Evolutionary conservation across 1,284 basidiomycete species (phyloP), one percentile per base, ranked within the genome.

Genomic region (Grifola frondosa): DNA sequence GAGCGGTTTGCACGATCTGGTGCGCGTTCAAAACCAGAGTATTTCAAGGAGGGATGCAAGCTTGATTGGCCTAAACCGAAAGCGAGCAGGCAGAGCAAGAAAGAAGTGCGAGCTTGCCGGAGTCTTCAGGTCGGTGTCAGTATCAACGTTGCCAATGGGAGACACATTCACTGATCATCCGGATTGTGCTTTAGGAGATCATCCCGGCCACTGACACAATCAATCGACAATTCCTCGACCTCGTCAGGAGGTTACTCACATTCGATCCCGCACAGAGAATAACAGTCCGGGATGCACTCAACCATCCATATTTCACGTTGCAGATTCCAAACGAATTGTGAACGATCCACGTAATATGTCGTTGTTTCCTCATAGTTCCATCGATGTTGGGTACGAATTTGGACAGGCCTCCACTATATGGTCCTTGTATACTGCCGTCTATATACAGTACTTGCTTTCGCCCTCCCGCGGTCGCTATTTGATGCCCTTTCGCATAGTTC

Each of bases 41-140:
- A 89, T 65, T 98, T 99, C 74, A 91, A 89, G 62, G 84, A 89
- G 30, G 81, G 77, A 20, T 64, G 74, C 48, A 89, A 85, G 59
- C 78, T 99, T 34, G 91, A 96, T 64, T 99, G 91, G 80, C 96
- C 97, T 0, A 91, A 91, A 56, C 71, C 90, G 3, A 86, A 87
- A 60, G 88, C 91, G 21, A 81, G 87, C 13, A 85, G 89, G 59
- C 89, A 94, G 62, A 95, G 91, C 67, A 87, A 85, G 70, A 97
- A 94, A 65, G 97, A 97, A 60, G 95, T 99, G 26, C 84, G 87
- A 45, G 82, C 84, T 26, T 93, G 95, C 61, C 84, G 88, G 59
- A 73, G 80, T 43, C 70, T 99, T 32, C 69, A 78, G 69, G 90
- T 91, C 54, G 54, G 78, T 71, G 30, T 25, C 15, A 28, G 37